Evolutionary conservation across 768 basidiomycete genomes (phyloP).

Genomic region (Lactifluus echinatus): DNA sequence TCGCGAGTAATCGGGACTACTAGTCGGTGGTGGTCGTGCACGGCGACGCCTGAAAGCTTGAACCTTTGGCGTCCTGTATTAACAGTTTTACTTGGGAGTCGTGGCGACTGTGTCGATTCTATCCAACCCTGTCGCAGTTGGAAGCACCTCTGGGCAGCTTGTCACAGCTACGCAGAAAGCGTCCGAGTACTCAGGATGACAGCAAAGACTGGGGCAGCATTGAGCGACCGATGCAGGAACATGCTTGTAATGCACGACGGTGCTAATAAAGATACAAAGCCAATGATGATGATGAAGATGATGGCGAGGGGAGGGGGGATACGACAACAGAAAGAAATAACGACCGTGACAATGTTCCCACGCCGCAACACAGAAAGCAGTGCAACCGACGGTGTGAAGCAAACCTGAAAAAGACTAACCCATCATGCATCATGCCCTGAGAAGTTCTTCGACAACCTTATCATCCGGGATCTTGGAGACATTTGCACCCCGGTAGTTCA

Average conservation of each 20-base stretch:
- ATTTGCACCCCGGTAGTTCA: conserved; percentile 84
- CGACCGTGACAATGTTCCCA: neutral
- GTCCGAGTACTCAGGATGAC: neutral
- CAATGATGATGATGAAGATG: conserved; percentile 4
- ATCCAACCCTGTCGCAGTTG: neutral
- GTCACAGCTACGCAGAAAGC: neutral
- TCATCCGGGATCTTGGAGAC: conserved; percentile 75
- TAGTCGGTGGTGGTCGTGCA: too few relatives aligned
- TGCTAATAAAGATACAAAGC: conserved; percentile 17
- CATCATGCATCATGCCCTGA: conserved; percentile 39
- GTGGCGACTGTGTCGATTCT: too few relatives aligned
- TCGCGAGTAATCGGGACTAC: too few relatives aligned
- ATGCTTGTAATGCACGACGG: conserved; percentile 5
- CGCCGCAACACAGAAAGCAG: neutral
- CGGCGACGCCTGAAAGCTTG: too few relatives aligned
- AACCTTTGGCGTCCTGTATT: too few relatives aligned
- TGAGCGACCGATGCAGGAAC: neutral
- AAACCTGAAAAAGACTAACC: neutral
- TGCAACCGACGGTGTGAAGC: neutral
- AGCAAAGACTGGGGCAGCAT: neutral
- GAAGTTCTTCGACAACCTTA: conserved; percentile 75
- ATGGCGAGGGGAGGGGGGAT: conserved; percentile 6
- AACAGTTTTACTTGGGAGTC: too few relatives aligned
- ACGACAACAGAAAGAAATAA: conserved; percentile 5
- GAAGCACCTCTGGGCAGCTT: neutral